Conservation (phyloP, 768 basidiomycete genomes). For the Mycena olivaceomarginata region DNA sequence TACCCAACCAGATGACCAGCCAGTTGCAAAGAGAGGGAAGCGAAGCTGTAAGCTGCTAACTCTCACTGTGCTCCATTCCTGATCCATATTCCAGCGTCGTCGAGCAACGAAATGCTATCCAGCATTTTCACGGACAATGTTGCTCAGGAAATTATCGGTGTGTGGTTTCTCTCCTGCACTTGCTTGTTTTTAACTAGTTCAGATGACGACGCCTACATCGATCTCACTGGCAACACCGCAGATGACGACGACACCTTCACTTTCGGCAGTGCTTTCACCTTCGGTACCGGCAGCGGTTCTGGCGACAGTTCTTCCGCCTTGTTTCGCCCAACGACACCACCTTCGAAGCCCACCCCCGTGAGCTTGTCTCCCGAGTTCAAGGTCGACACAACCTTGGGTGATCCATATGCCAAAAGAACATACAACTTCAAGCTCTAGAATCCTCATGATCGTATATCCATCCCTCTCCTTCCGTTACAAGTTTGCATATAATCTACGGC, state of each 20-base stretch:
- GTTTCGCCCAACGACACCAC: neutral
- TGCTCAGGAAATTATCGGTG: neutral
- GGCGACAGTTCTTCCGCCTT: neutral
- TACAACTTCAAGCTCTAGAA: neutral
- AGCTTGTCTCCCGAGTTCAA: neutral
- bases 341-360: neutral
- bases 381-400: neutral
- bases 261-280: neutral
- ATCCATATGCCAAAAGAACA: neutral
- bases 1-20: neutral
- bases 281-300: neutral
- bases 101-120: neutral
- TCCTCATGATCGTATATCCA: no score
- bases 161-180: neutral
- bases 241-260: no score
- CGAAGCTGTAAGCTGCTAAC: neutral
- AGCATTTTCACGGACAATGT: neutral
- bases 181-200: neutral
- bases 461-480: no score
- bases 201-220: neutral
- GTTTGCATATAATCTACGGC: no score
- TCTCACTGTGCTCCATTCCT: neutral
- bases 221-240: neutral
- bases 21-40: neutral
- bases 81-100: neutral